Conservation (phyloP, 2,329 filamentous ascomycete genomes). For the Leptographium radiaticola region DNA sequence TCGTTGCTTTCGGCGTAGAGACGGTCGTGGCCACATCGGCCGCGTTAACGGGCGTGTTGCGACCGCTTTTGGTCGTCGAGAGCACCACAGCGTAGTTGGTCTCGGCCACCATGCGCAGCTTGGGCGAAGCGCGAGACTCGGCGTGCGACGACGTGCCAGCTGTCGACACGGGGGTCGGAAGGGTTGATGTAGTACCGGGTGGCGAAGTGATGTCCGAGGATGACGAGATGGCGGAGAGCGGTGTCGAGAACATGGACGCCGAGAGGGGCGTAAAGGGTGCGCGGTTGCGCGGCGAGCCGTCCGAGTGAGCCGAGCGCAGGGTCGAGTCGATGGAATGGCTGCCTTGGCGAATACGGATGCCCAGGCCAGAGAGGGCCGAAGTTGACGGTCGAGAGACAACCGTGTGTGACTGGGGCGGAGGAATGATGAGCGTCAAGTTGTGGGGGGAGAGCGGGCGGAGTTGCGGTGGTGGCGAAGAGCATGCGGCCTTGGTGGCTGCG, state of each 20-base stretch:
- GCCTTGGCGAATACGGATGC: conserved; percentile 30
- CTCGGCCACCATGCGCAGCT: conserved; percentile 17
- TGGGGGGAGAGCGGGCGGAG: conserved; percentile 35
- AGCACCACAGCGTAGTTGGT: conserved; percentile 13
- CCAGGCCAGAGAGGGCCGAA: conserved; percentile 24
- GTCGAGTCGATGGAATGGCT: conserved; percentile 28
- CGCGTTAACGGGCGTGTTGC: background rate
- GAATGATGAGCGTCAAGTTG: conserved; percentile 32
- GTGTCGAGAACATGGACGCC: conserved; percentile 6
- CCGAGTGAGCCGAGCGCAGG: conserved; percentile 27
- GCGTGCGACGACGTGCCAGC: background rate
- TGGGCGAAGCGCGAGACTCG: background rate
- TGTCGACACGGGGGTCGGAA: conserved; percentile 34
- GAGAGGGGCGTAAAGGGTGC: conserved; percentile 23
- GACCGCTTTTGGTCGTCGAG: conserved; percentile 16
- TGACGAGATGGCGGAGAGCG: conserved; percentile 20
- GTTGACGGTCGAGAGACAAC: conserved; percentile 14
- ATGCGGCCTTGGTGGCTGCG: background rate
- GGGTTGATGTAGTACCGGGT: conserved; percentile 22
- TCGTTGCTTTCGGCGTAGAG: background rate
- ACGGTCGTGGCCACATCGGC: background rate
- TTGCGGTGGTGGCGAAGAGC: background rate
- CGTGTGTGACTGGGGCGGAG: too few species aligned
- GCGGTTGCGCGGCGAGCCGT: conserved; percentile 33
- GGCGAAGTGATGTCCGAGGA: conserved; percentile 22